phyloP scores from a whole-genome alignment of 306 rosid genomes.

The Sphenostylis stenocarpa region DNA sequence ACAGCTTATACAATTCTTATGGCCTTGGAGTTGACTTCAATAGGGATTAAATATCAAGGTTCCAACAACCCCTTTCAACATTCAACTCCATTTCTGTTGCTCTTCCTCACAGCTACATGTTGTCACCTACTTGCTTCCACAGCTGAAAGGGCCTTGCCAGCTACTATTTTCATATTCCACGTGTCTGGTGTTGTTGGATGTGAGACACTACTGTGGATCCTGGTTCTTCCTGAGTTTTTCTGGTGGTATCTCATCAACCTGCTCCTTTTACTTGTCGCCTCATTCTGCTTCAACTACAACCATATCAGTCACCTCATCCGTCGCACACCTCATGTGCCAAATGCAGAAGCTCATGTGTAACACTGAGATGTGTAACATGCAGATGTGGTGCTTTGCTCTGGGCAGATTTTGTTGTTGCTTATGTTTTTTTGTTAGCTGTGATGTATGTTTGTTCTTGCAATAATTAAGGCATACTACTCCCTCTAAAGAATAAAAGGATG shows the following conservation, averaged over 20 bases:
- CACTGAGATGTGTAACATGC: too few species aligned
- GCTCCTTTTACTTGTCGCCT: not conserved
- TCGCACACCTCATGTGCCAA: not conserved
- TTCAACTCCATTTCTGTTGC: not conserved
- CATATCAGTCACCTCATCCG: not conserved
- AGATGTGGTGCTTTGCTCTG: too few species aligned
- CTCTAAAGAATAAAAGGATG: too few species aligned
- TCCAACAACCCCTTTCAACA: not conserved
- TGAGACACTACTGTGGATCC: constrained; percentile 7
- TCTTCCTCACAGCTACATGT: not conserved
- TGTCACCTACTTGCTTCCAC: not conserved
- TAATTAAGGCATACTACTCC: too few species aligned
- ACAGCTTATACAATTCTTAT: not conserved
- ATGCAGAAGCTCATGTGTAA: not conserved
- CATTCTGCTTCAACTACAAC: not conserved
- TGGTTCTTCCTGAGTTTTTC: not conserved
- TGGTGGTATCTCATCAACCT: not conserved
- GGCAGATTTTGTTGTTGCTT: too few species aligned
- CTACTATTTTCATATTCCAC: not conserved
- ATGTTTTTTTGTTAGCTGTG: too few species aligned
- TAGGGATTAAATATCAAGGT: not conserved
- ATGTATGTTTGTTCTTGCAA: too few species aligned
- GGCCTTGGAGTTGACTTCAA: not conserved
- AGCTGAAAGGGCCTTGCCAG: not conserved
- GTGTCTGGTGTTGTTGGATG: not conserved